A percentile compares a stretch with the other conserved stretches of the same genome.
Evolutionary conservation across 208 protist species (phyloP).

Genomic region (Crithidia thermophila): DNA sequence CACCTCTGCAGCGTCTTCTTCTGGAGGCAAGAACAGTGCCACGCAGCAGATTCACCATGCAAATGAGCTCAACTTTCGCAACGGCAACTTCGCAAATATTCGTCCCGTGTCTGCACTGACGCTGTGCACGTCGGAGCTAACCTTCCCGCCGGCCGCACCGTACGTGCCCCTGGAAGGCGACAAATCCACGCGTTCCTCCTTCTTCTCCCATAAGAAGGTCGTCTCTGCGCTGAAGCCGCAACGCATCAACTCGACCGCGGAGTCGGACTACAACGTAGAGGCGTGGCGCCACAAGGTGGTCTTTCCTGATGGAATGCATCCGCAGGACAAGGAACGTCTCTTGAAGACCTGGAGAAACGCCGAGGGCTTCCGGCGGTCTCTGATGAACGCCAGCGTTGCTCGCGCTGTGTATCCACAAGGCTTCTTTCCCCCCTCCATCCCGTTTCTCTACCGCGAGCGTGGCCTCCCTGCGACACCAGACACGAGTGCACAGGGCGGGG

Average conservation of each 20-base stretch:
- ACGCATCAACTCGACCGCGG: no score
- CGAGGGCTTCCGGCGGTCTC: neutral
- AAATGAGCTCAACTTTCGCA: constrained; percentile 25
- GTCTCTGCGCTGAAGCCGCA: no score
- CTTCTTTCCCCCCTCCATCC: neutral
- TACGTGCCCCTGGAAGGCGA: no score
- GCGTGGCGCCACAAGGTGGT: neutral
- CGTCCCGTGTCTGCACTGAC: constrained; percentile 20
- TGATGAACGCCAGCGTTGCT: neutral
- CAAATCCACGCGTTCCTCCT: no score
- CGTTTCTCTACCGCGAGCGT: constrained; percentile 17
- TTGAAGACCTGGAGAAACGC: neutral
- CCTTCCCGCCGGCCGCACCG: constrained; percentile 8
- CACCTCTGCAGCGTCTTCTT: neutral
- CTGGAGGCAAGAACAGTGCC: neutral
- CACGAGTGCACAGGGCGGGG: neutral
- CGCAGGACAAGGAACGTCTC: neutral
- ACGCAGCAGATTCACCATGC: neutral
- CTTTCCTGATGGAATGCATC: neutral
- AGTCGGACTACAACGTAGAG: neutral
- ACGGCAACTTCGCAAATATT: constrained; percentile 4
- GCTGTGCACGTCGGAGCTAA: constrained; percentile 25
- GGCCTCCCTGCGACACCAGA: neutral
- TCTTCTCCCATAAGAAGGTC: no score
- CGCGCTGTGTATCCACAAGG: neutral